Evolutionary conservation across 1,284 basidiomycete genomes (phyloP).

Genomic region (Leucoagaricus sp.): DNA sequence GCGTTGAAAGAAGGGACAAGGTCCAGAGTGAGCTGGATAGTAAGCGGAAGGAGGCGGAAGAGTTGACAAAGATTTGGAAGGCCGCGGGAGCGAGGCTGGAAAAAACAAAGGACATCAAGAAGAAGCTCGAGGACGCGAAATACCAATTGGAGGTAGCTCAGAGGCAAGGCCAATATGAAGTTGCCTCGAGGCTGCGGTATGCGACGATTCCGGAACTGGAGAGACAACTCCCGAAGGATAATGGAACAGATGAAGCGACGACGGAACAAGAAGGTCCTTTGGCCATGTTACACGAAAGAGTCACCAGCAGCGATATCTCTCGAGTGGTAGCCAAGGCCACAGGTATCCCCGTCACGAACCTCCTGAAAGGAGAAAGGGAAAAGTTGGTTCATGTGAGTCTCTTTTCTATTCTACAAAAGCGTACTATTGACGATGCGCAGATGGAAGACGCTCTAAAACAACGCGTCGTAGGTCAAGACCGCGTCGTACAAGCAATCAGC

Average conservation of each 20-base stretch:
- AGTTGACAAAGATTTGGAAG: slow-evolving; percentile 74
- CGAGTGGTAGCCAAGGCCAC: slow-evolving; percentile 88
- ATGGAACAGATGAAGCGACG: slow-evolving; percentile 25
- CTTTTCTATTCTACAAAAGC: neutral
- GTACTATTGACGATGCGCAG: slow-evolving; percentile 35
- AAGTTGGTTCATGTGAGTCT: slow-evolving; percentile 81
- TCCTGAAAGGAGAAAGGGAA: slow-evolving; percentile 89
- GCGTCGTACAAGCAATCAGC: slow-evolving; percentile 78
- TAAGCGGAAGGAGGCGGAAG: slow-evolving; percentile 63
- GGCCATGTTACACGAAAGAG: slow-evolving; percentile 81
- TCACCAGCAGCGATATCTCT: slow-evolving; percentile 88
- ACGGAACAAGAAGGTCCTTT: slow-evolving; percentile 46
- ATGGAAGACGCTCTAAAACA: slow-evolving; percentile 82
- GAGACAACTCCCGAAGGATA: slow-evolving; percentile 70
- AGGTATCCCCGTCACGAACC: slow-evolving; percentile 88
- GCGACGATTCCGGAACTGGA: slow-evolving; percentile 84
- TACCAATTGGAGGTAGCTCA: slow-evolving; percentile 88
- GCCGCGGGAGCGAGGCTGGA: slow-evolving; percentile 78
- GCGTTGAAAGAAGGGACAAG: slow-evolving; percentile 66
- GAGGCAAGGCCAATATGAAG: slow-evolving; percentile 81
- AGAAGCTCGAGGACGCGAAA: slow-evolving; percentile 81
- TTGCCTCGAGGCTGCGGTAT: slow-evolving; percentile 82
- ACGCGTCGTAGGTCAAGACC: slow-evolving; percentile 88
- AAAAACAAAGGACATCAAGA: slow-evolving; percentile 78
- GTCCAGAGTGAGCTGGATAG: slow-evolving; percentile 65